Evolutionary conservation across 2,329 filamentous ascomycete species (phyloP).

Genomic region (Ophiostoma piceae): DNA sequence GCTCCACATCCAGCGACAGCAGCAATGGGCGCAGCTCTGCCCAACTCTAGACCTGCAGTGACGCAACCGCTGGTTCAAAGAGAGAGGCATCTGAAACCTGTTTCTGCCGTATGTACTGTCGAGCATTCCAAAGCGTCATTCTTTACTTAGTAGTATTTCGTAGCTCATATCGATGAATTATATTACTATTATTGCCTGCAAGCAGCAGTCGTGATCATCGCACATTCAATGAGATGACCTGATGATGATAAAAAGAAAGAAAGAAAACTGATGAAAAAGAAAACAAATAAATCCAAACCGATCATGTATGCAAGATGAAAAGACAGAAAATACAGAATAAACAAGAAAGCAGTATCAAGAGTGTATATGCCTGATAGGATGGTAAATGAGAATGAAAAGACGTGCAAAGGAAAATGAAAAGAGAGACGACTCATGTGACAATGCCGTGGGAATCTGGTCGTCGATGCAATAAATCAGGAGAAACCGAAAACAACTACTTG

Average conservation of each 20-base stretch:
- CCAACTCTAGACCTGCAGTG: background rate
- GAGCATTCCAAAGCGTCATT: background rate
- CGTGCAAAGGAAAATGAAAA: background rate
- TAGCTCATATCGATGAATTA: background rate
- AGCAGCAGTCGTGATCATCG: background rate
- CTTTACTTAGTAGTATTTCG: background rate
- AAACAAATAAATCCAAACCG: no score
- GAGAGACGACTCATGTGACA: background rate
- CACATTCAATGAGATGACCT: background rate
- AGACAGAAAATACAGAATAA: background rate
- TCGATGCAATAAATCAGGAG: background rate
- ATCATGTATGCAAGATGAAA: background rate
- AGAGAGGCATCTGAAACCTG: background rate
- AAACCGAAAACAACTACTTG: conserved; percentile 18
- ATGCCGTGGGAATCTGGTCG: background rate
- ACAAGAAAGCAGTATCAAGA: background rate
- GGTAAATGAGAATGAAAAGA: no score
- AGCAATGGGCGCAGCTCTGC: background rate
- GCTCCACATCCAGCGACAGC: no score
- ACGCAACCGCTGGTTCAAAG: background rate
- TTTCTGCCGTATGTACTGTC: background rate
- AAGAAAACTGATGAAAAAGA: background rate
- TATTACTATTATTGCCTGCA: background rate
- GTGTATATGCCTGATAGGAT: no score
- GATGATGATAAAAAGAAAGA: background rate